Conservation (phyloP, 352 stramenopile genomes). For the Hyaloperonospora arabidopsidis region DNA sequence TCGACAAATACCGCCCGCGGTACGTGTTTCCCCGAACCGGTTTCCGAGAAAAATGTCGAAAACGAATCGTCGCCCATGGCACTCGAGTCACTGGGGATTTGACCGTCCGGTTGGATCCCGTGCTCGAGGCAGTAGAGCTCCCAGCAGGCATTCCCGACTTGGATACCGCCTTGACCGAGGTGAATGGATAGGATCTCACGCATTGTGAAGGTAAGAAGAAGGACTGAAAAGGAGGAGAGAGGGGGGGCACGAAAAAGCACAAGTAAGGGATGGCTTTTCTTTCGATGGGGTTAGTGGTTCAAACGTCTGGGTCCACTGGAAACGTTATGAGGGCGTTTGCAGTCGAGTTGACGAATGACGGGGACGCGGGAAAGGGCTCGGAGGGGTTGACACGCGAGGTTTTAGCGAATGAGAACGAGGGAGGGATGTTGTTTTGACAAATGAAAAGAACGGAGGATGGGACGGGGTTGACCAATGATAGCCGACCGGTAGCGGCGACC, state of each 20-base stretch:
- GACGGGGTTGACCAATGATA: neutral
- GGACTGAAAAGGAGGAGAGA: neutral
- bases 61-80: conserved; percentile 47
- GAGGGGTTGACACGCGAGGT: conserved; percentile 9
- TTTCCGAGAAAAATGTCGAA: conserved; percentile 87
- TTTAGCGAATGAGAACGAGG: conserved; percentile 3
- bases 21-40: conserved; percentile 58
- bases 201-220: conserved; percentile 27
- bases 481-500: neutral
- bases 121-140: conserved; percentile 71
- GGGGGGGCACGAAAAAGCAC: neutral
- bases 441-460: conserved; percentile 4
- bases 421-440: conserved; percentile 9
- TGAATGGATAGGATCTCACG: conserved; percentile 82
- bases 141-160: conserved; percentile 85
- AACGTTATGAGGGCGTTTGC: conserved; percentile 30
- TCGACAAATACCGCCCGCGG: conserved; percentile 88
- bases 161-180: conserved; percentile 90
- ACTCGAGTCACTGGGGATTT: conserved; percentile 28
- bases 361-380: conserved; percentile 14
- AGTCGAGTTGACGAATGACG: conserved; percentile 27
- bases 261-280: neutral
- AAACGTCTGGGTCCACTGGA: conserved; percentile 14
- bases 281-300: neutral
- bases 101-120: conserved; percentile 40